Evolutionary conservation across 179 eudicot species (phyloP), one percentile per base, ranked within the genome.

Genomic region (Beta corolliflora): DNA sequence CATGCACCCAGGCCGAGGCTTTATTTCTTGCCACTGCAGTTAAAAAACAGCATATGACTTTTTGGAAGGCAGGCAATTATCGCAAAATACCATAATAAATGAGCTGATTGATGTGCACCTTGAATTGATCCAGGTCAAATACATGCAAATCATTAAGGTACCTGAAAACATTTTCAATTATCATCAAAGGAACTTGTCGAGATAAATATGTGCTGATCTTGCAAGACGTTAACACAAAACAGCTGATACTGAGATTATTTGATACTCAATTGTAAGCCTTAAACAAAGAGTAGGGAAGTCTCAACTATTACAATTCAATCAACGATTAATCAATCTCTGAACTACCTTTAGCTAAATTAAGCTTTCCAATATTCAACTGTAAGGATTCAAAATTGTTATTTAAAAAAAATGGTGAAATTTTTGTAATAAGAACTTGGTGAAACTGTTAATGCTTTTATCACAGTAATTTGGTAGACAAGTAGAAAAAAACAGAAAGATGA

Each of bases 1-100:
- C 94, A 92, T 78, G 88, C 93, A 86, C 69, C 93, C 99, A 87
- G 89, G 99, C 46, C 72, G 82, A 31, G 98, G 92, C 88, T 94
- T 96, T 86, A 96, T 90, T 88, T 96, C 99, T 90, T 92, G 97
- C 99, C 98, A 96, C 99, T 96, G 79, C 80, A 84, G 59, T 77
- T 48, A 25, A 83, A 36, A 80, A 78, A 81, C 71, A 81, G 66
- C 50, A 77, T 65, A 29, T 71, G 5, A 21, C 66, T 18, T 73
- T 50, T 82, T 44, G 66, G 56, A 80, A 44, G 52, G 59, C 68
- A 55, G 44, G 48, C 29, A 79, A 48, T 46, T 31, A 53, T 18
- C 69, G 36, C 14, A 41, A 41, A 29, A 59, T 53, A 65, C 68
- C 21, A 73, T 3, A 36, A 54, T 59, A 44, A n/a, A 72, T 53